phyloP scores from a whole-genome alignment of 2,329 filamentous ascomycete species.

The Clonostachys chloroleuca region DNA sequence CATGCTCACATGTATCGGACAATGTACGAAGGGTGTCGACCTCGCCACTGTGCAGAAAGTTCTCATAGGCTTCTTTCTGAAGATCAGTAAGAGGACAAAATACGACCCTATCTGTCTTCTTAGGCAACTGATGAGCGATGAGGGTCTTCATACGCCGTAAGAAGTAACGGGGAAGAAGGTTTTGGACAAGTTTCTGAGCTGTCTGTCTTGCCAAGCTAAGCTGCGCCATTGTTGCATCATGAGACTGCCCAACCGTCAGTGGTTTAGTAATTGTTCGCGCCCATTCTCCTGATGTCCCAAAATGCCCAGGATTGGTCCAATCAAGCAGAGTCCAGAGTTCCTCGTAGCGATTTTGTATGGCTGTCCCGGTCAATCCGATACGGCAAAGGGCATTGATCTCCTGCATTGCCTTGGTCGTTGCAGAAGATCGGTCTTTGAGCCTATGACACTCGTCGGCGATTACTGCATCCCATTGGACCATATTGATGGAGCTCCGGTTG shows the following conservation, averaged over 20 bases:
- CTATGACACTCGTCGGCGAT: conserved; percentile 92
- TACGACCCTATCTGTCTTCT: conserved; percentile 90
- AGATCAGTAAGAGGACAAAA: conserved; percentile 87
- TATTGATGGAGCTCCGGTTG: conserved; percentile 69
- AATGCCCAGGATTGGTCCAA: conserved; percentile 85
- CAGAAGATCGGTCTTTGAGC: conserved; percentile 75
- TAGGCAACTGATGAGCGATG: conserved; percentile 88
- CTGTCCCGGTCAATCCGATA: conserved; percentile 90
- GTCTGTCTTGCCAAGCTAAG: conserved; percentile 77
- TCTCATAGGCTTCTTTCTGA: conserved; percentile 79
- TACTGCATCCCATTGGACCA: conserved; percentile 87
- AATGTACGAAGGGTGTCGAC: conserved; percentile 65
- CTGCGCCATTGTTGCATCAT: conserved; percentile 81
- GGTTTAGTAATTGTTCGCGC: conserved; percentile 72
- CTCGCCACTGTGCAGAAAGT: conserved; percentile 66
- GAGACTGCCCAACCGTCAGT: conserved; percentile 82
- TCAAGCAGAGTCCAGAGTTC: conserved; percentile 95
- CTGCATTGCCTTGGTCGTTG: conserved; percentile 82
- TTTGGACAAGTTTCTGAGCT: conserved; percentile 78
- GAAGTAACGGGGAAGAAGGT: conserved; percentile 86
- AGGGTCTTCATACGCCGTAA: conserved; percentile 88
- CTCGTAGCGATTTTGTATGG: conserved; percentile 97
- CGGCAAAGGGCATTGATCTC: conserved; percentile 87
- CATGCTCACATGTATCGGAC: conserved; percentile 63
- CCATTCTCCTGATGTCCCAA: conserved; percentile 68